phyloP scores from a whole-genome alignment of 2,329 filamentous ascomycete species.

The Xylariaceae sp. region DNA sequence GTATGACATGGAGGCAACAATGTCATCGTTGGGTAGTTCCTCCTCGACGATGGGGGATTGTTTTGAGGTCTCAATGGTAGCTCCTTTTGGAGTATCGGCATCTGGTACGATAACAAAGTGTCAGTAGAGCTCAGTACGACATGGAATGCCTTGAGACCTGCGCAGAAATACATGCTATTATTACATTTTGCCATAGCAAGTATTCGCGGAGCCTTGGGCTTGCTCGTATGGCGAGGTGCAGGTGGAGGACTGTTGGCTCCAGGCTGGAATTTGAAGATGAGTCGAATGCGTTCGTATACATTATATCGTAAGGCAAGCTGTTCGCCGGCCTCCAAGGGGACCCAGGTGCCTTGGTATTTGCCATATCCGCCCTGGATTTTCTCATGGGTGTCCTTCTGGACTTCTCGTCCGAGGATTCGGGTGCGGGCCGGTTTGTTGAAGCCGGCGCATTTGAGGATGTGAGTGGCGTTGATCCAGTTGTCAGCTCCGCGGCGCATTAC shows the following conservation, averaged over 20 bases:
- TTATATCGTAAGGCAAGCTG: conserved; percentile 82
- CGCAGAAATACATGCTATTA: conserved; percentile 31
- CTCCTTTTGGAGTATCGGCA: no score
- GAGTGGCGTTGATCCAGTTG: conserved; percentile 99
- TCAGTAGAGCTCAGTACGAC: no score
- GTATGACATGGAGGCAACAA: conserved; percentile 78
- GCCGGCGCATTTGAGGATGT: conserved; percentile 93
- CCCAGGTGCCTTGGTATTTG: conserved; percentile 99
- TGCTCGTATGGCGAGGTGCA: conserved; percentile 87
- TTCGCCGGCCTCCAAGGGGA: conserved; percentile 78
- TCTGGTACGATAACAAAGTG: no score
- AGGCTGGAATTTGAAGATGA: conserved; percentile 85
- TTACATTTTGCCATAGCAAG: conserved; percentile 59
- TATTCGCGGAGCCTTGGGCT: conserved; percentile 72
- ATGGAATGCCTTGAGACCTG: no score
- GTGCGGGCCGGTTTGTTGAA: conserved; percentile 97
- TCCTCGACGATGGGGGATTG: conserved; percentile 66
- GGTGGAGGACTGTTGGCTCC: conserved; percentile 87
- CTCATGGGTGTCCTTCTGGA: conserved; percentile 93
- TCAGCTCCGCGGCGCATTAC: conserved; percentile 92
- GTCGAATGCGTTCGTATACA: conserved; percentile 74
- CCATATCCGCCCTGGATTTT: conserved; percentile 98
- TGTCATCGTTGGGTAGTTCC: conserved; percentile 78
- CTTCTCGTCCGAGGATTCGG: conserved; percentile 89
- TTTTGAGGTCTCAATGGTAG: conserved; percentile 61